Evolutionary conservation across 2,329 filamentous ascomycete genomes (phyloP).

Genomic region (Triangularia setosa): DNA sequence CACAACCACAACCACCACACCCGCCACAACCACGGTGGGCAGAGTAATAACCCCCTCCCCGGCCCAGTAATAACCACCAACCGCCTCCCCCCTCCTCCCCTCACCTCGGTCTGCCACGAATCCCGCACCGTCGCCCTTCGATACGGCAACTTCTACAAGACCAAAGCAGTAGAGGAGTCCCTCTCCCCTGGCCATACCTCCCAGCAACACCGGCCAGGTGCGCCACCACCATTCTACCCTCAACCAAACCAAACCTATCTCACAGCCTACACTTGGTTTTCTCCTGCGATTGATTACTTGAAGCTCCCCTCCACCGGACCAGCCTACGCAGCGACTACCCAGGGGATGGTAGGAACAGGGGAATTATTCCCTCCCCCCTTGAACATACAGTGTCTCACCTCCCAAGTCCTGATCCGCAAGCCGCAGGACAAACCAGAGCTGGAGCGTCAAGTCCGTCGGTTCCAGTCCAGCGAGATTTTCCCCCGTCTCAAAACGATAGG

Average conservation of each 20-base stretch:
- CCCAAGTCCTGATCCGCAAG: not conserved
- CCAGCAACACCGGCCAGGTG: too few relatives aligned
- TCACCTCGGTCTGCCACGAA: not conserved
- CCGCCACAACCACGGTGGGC: too few relatives aligned
- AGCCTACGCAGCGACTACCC: not conserved
- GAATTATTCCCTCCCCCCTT: not conserved
- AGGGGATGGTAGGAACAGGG: not conserved
- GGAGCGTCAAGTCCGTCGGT: not conserved
- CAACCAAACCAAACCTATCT: not conserved
- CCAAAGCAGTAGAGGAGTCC: not conserved
- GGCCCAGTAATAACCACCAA: not conserved
- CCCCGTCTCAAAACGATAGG: not conserved
- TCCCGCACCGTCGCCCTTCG: not conserved
- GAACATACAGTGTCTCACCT: not conserved
- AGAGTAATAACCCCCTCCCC: not conserved
- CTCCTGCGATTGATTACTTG: not conserved
- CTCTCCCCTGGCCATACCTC: not conserved
- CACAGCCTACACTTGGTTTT: not conserved
- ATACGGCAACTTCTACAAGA: not conserved
- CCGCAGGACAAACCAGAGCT: not conserved
- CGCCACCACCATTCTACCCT: too few relatives aligned
- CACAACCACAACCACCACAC: not conserved
- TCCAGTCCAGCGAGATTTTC: not conserved
- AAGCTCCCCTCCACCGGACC: not conserved
- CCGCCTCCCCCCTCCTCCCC: not conserved